A percentile compares a stretch with the other conserved stretches of the same genome.
Evolutionary conservation across 208 protist genomes (phyloP).

Genomic region (Tritrichomonas foetus): DNA sequence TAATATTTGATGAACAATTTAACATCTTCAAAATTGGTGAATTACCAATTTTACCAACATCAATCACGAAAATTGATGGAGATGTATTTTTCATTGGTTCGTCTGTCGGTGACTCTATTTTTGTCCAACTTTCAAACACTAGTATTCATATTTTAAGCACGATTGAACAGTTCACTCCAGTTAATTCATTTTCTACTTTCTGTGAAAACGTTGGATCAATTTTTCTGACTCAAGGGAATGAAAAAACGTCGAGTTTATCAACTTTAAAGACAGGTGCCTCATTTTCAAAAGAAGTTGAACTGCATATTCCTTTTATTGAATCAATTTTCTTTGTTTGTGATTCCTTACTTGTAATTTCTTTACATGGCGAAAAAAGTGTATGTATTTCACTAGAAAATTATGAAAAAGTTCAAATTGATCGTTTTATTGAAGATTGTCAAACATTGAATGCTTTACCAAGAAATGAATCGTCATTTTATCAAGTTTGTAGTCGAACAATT

Average conservation of each 20-base stretch:
- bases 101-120: neutral
- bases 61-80: neutral
- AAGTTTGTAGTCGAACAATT: neutral
- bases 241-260: neutral
- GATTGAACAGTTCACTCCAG: neutral
- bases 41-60: neutral
- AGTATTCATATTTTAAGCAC: neutral
- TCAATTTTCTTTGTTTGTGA: neutral
- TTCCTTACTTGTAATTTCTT: neutral
- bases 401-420: neutral
- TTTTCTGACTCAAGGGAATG: neutral
- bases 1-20: neutral
- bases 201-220: neutral
- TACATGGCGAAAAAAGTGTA: neutral
- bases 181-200: neutral
- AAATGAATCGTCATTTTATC: neutral
- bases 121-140: neutral
- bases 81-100: conserved; percentile 1
- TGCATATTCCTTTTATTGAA: neutral
- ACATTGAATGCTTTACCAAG: neutral
- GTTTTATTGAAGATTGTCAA: neutral
- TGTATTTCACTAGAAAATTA: neutral
- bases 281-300: neutral
- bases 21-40: neutral
- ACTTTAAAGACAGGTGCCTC: neutral